A percentile compares a stretch with the other conserved stretches of the same genome.
These are phyloP conservation scores for Huntiella savannae DNA, from an alignment of 2,329 filamentous ascomycete genomes.

Conservation along the genomic window DNA sequence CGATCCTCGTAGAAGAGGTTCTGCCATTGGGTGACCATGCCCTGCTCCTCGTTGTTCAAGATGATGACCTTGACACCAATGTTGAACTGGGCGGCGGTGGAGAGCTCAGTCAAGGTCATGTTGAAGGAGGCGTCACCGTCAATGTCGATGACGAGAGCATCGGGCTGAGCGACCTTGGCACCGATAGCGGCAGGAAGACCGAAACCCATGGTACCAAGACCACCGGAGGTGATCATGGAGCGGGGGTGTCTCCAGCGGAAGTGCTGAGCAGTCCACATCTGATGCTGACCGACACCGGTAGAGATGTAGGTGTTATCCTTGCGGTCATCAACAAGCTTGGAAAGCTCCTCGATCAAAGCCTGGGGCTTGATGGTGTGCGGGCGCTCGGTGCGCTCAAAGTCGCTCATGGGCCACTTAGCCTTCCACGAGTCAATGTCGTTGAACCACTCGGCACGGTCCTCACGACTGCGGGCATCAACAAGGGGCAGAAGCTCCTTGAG, in stretches of 20 bases:
- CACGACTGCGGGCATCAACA: constrained; percentile 41
- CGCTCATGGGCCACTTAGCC: constrained; percentile 63
- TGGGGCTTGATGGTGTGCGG: constrained; percentile 85
- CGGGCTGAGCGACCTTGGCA: constrained; percentile 61
- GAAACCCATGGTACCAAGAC: constrained; percentile 74
- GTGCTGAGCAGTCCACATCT: constrained; percentile 97
- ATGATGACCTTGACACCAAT: constrained; percentile 92
- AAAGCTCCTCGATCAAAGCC: constrained; percentile 76
- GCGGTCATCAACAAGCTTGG: constrained; percentile 57
- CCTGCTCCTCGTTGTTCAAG: constrained; percentile 91
- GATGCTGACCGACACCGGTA: constrained; percentile 90
- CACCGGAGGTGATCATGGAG: constrained; percentile 90
- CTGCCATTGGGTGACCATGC: constrained; percentile 95
- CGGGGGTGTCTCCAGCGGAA: constrained; percentile 86
- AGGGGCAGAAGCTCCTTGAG: constrained; percentile 55
- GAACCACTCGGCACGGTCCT: constrained; percentile 69
- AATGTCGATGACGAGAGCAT: constrained; percentile 81
- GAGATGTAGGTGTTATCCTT: constrained; percentile 76
- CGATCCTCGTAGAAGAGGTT: constrained; percentile 85
- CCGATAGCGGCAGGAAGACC: constrained; percentile 89
- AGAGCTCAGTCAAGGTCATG: constrained; percentile 94
- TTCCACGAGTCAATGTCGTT: constrained; percentile 82
- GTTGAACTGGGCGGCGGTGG: constrained; percentile 84
- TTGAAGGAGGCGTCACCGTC: constrained; percentile 98
- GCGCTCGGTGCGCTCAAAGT: constrained; percentile 60